These are phyloP conservation scores for Pestalotiopsis sp. DNA, from an alignment of 2,329 filamentous ascomycete genomes.

Conservation along the genomic window DNA sequence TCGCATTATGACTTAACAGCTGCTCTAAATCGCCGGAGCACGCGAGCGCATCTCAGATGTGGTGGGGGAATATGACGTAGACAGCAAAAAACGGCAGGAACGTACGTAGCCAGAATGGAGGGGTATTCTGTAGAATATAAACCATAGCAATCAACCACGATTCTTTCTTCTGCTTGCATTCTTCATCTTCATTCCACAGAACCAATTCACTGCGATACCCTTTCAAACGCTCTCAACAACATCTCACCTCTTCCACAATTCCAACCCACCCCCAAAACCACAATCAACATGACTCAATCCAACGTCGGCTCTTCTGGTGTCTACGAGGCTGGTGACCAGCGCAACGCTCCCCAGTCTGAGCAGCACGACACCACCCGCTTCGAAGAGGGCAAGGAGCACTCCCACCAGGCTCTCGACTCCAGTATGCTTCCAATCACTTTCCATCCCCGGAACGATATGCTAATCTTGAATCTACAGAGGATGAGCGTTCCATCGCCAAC, in stretches of 20 bases:
- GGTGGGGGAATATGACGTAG: neutral
- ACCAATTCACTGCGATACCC: neutral
- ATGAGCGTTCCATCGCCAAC: conserved; percentile 72
- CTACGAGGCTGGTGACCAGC: conserved; percentile 80
- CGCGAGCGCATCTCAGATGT: neutral
- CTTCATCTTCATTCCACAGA: conserved; percentile 1
- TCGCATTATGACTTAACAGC: neutral
- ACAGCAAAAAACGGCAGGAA: neutral
- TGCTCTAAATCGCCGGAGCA: neutral
- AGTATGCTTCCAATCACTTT: conserved; percentile 50
- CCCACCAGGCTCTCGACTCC: conserved; percentile 69
- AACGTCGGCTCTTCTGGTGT: conserved; percentile 66
- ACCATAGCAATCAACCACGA: neutral
- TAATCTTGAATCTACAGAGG: conserved; percentile 50
- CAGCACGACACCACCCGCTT: conserved; percentile 57
- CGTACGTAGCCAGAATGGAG: neutral
- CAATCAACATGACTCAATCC: conserved; percentile 46
- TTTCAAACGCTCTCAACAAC: neutral
- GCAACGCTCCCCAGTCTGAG: conserved; percentile 59
- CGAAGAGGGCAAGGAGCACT: conserved; percentile 71
- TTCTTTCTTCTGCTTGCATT: neutral
- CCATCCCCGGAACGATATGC: neutral
- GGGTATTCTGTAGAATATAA: conserved; percentile 2
- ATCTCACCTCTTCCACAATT: neutral
- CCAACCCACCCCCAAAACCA: conserved; percentile 7